Evolutionary conservation across 768 basidiomycete genomes (phyloP).

Genomic region (Lepiota brunneoincarnata): DNA sequence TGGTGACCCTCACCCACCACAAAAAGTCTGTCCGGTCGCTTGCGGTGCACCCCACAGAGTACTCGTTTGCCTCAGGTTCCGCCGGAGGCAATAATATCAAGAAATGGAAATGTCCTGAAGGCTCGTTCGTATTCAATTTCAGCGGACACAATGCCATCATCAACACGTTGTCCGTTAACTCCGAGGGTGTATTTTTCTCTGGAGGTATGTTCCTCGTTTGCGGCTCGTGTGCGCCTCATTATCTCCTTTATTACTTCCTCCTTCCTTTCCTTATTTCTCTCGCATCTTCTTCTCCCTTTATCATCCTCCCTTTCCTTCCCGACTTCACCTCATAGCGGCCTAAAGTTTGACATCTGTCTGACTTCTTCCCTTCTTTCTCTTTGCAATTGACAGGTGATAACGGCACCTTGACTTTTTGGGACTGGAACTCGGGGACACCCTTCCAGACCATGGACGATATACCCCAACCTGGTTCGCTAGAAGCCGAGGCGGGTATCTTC

Average conservation of each 20-base stretch:
- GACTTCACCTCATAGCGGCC: too few relatives aligned
- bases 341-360: background rate
- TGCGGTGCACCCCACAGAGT: slow-evolving; percentile 94
- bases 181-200: slow-evolving; percentile 96
- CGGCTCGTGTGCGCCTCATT: background rate
- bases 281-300: background rate
- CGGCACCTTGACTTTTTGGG: slow-evolving; percentile 90
- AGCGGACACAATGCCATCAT: slow-evolving; percentile 96
- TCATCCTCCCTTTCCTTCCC: background rate
- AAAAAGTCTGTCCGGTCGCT: slow-evolving; percentile 96
- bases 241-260: slow-evolving; percentile 2
- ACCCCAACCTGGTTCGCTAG: slow-evolving; percentile 96
- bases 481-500: slow-evolving; percentile 96
- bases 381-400: slow-evolving; percentile 67
- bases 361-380: background rate
- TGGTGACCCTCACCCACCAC: slow-evolving; percentile 97
- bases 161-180: slow-evolving; percentile 91
- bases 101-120: slow-evolving; percentile 99
- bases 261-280: background rate
- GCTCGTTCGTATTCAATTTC: slow-evolving; percentile 95
- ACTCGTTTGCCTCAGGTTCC: slow-evolving; percentile 92
- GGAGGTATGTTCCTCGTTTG: slow-evolving; percentile 59
- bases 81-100: slow-evolving; percentile 99
- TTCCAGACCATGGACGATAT: slow-evolving; percentile 94
- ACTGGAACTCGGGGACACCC: slow-evolving; percentile 89